Conservation (phyloP, 352 stramenopile genomes). For the Globisporangium spinosum region DNA sequence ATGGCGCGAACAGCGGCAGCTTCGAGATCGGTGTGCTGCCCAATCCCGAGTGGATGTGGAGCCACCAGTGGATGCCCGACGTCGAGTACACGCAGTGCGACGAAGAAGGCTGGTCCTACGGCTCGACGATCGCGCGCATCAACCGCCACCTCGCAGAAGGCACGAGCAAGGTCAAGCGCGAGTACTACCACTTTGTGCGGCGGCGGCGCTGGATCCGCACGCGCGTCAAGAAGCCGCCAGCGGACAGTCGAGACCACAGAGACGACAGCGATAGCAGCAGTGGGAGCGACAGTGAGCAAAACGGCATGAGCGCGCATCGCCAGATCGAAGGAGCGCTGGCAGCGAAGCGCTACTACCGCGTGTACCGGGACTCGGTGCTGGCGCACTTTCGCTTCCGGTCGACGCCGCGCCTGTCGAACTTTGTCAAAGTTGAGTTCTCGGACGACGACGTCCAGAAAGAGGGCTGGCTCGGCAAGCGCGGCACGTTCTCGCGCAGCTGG, state of each 20-base stretch:
- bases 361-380: constrained; percentile 65
- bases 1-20: constrained; percentile 4
- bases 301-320: not conserved
- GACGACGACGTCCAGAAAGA: constrained; percentile 71
- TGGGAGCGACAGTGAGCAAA: not conserved
- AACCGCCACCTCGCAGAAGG: constrained; percentile 77
- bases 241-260: not conserved
- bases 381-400: constrained; percentile 54
- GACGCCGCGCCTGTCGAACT: constrained; percentile 37
- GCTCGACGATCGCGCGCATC: constrained; percentile 77
- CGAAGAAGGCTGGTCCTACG: constrained; percentile 84
- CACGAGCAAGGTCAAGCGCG: constrained; percentile 66
- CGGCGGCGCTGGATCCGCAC: constrained; percentile 77
- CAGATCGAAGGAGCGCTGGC: not conserved
- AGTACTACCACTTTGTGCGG: constrained; percentile 80
- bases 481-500: constrained; percentile 72
- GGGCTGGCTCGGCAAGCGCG: constrained; percentile 69
- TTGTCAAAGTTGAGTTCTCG: constrained; percentile 56
- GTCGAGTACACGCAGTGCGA: constrained; percentile 80
- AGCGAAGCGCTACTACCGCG: constrained; percentile 52
- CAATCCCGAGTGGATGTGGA: constrained; percentile 80
- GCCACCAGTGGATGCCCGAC: constrained; percentile 69
- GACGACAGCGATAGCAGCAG: constrained; percentile 1
- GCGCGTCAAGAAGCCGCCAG: constrained; percentile 53
- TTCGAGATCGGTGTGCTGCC: constrained; percentile 66